A percentile compares a stretch with the other conserved stretches of the same genome.
Evolutionary conservation across 2,329 filamentous ascomycete species (phyloP).

Genomic region (Beauveria australis): DNA sequence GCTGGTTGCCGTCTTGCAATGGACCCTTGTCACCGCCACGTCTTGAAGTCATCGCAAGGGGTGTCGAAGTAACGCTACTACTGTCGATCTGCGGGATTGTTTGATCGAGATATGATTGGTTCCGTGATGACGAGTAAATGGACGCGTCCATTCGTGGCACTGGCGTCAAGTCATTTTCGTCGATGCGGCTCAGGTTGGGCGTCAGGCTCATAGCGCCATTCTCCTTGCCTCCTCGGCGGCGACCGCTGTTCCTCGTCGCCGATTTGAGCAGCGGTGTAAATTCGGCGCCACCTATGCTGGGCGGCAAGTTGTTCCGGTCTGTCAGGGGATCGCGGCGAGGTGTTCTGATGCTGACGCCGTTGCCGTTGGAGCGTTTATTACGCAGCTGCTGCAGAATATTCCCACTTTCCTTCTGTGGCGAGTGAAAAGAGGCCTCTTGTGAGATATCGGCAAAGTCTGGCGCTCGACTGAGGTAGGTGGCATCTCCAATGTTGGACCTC

Average conservation of each 20-base stretch:
- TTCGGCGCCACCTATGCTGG: slow-evolving; percentile 60
- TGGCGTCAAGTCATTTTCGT: slow-evolving; percentile 66
- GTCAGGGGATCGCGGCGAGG: slow-evolving; percentile 67
- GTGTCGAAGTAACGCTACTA: slow-evolving; percentile 78
- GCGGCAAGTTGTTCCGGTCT: slow-evolving; percentile 63
- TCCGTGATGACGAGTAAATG: slow-evolving; percentile 56
- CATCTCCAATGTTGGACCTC: slow-evolving; percentile 75
- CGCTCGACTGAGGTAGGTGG: slow-evolving; percentile 65
- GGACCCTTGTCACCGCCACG: slow-evolving; percentile 55
- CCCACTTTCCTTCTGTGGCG: slow-evolving; percentile 54
- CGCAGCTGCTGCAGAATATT: slow-evolving; percentile 70
- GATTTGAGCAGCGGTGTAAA: slow-evolving; percentile 92
- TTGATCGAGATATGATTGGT: slow-evolving; percentile 55
- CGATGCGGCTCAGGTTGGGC: slow-evolving; percentile 58
- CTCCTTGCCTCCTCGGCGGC: slow-evolving; percentile 54
- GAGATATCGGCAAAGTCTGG: slow-evolving; percentile 71
- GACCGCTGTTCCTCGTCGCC: slow-evolving; percentile 63
- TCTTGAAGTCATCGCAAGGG: slow-evolving; percentile 61
- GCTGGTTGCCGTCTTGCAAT: slow-evolving; percentile 77
- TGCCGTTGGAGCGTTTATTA: slow-evolving; percentile 50
- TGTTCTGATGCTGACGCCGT: slow-evolving; percentile 56
- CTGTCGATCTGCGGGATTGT: slow-evolving; percentile 69
- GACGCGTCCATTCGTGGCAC: slow-evolving; percentile 68
- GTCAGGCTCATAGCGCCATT: slow-evolving; percentile 56
- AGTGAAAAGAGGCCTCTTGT: slow-evolving; percentile 79